Base-by-base conservation (phyloP, 331 rosid genomes). In the Quercus phellos region DNA sequence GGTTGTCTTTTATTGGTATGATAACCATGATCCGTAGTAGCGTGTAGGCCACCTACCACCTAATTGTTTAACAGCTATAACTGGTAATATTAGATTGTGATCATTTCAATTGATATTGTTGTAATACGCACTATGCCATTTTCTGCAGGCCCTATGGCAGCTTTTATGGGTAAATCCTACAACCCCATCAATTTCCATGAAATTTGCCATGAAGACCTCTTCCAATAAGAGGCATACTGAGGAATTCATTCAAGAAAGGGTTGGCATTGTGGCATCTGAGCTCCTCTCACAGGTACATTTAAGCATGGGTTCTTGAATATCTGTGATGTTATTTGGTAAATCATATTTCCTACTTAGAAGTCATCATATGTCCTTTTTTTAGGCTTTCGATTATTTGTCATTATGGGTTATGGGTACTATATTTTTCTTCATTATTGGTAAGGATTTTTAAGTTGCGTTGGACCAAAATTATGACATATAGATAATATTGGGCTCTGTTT, bases 61-160 rank as follows among this genome's bases (percentile, higher is more conserved):
- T 11, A 21, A 5, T 63, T 63, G 38, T 63, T 63, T 16, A 8
- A 16, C 69, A 27, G 32, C 4, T 3, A 60, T 60, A 60, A 27
- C n/a, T 8, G 16, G 35, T 60, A 60, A 5, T 27, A 17, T 16
- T 22, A 30, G 22, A 16, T 63, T 29, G 19, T 16, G 43, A 63
- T 30, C 18, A 29, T 63, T 29, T 63, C 21, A 6, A 30, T 46
- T 46, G 21, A 29, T 42, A 77, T 38, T 59, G 60, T 43, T 32
- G 32, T 30, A 58, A 66, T 35, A 55, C 72, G n/a, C 56, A 42
- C 59, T 77, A 72, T 54, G 18, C 73, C 59, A 29, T 81, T 85
- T 56, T 80, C 72, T 89, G 88, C 91, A 94, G 99, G 97, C 94
- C 74, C 86, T 94, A 22, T 94, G 99, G 99, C 98, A 92, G 87